A percentile compares a stretch with the other conserved stretches of the same genome.
These are phyloP conservation scores for Botrytis galanthina DNA, from an alignment of 2,329 filamentous ascomycete species.

Conservation along the genomic window DNA sequence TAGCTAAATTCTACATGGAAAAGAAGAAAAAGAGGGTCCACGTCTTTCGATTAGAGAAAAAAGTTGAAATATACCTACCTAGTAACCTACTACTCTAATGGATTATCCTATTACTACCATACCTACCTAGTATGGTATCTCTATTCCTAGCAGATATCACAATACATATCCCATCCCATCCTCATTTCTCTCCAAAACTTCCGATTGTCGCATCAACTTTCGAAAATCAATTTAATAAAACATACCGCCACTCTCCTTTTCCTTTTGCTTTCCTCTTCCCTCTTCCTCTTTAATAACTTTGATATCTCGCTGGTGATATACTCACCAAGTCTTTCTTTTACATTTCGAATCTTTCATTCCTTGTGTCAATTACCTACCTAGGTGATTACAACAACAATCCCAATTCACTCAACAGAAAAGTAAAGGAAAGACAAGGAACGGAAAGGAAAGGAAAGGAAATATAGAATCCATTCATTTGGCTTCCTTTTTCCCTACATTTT, in stretches of 20 bases:
- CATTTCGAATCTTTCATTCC: not conserved
- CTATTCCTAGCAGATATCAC: not conserved
- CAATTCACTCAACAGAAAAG: not conserved
- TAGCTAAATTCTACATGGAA: too few species aligned
- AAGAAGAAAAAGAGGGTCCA: not conserved
- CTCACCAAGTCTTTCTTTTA: not conserved
- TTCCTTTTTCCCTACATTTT: not conserved
- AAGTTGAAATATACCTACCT: not conserved
- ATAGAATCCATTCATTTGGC: constrained; percentile 5
- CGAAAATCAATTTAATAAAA: not conserved
- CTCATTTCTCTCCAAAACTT: not conserved
- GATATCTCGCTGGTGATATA: not conserved
- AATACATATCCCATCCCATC: not conserved
- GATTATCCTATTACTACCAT: not conserved
- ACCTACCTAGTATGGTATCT: not conserved
- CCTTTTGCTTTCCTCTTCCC: not conserved
- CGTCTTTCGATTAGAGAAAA: not conserved
- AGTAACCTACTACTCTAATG: too few species aligned
- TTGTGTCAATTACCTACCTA: not conserved
- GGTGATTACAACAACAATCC: not conserved
- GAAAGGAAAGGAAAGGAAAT: not conserved
- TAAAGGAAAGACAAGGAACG: not conserved
- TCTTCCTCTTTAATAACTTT: not conserved
- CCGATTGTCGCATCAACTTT: not conserved
- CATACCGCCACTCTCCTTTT: constrained; percentile 13